These are phyloP conservation scores for Lachnellula willkommii DNA, from an alignment of 2,329 filamentous ascomycete genomes.

Conservation along the genomic window DNA sequence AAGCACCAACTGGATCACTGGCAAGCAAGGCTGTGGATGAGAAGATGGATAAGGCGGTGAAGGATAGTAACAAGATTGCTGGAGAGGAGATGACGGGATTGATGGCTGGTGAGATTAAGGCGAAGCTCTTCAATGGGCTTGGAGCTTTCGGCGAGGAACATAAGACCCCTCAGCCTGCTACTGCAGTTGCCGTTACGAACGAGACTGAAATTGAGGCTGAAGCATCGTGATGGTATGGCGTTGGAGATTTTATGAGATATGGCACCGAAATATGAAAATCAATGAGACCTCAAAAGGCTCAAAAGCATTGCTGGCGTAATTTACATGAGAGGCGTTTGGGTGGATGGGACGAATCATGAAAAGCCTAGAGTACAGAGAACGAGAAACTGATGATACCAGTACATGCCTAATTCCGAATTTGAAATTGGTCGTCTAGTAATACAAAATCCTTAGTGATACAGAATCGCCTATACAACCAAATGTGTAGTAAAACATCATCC, in stretches of 20 bases:
- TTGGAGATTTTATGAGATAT: not conserved
- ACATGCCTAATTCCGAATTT: not conserved
- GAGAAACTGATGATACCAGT: not conserved
- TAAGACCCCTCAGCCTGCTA: not conserved
- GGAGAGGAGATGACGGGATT: slow-evolving; percentile 44
- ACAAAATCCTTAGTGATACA: not conserved
- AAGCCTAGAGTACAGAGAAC: slow-evolving; percentile 4
- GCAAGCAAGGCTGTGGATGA: slow-evolving; percentile 35
- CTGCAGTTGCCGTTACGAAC: slow-evolving; percentile 1
- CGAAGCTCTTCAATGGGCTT: slow-evolving; percentile 41
- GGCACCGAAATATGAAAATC: slow-evolving; percentile 3
- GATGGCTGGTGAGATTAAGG: slow-evolving; percentile 43
- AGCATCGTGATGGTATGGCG: not conserved
- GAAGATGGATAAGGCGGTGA: slow-evolving; percentile 49
- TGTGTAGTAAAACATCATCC: not conserved
- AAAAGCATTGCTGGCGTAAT: slow-evolving; percentile 18
- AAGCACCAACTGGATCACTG: slow-evolving; percentile 21
- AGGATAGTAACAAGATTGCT: slow-evolving; percentile 52
- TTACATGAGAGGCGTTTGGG: slow-evolving; percentile 19
- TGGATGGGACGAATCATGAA: slow-evolving; percentile 12
- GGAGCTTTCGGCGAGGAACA: slow-evolving; percentile 10
- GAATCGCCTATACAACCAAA: not conserved
- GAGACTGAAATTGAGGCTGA: slow-evolving; percentile 1
- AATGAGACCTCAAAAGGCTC: not conserved
- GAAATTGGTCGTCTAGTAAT: not conserved